Base-by-base conservation (phyloP, 345 rosid species). In the Nephelium lappaceum region DNA sequence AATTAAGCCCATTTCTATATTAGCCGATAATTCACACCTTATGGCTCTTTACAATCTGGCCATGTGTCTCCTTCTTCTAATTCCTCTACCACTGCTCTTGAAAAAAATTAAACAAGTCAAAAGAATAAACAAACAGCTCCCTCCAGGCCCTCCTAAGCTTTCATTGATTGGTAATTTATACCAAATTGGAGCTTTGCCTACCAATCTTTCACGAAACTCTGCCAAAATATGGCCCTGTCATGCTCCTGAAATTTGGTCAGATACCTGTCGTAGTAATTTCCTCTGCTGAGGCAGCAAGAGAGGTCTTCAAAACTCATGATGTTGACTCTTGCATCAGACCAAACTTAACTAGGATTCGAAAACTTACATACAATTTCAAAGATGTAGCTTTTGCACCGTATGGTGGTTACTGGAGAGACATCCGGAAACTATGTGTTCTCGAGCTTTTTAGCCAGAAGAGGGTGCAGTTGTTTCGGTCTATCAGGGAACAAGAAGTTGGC, bases 361-460 rank as follows among this genome's bases (percentile, higher is more conserved):
- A 51, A 68, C 23, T 86, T 43, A 79, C 86, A 0, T 66, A 81
- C 12, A 65, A 19, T 41, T 81, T 27, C 60, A 61, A 57, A 62
- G 86, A 86, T 43, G 27, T 86, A 0, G 68, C 79, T 53, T 86
- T 86, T 53, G 60, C 86, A 0, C 85, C 81, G 0, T 83, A 86
- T 67, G 78, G 88, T 5, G 78, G 73, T 18, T 80, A 83, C 65
- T 83, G 86, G 88, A 78, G 78, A 67, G 72, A 66, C 55, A 73
- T 81, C 4, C 78, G 86, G 31, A 85, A 83, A 38, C 57, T 81
- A 3, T 74, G 71, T 8, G 85, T 81, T 3, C 39, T 78, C 2
- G 83, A 86, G 80, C 78, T 86, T 5, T 78, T 86, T 51, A 86
- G 71, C 71, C 18, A 19, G 31, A 85, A 86, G 60, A 79, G 81